Base-by-base conservation (phyloP, 1,284 basidiomycete species). In the Gymnopus androsaceus region DNA sequence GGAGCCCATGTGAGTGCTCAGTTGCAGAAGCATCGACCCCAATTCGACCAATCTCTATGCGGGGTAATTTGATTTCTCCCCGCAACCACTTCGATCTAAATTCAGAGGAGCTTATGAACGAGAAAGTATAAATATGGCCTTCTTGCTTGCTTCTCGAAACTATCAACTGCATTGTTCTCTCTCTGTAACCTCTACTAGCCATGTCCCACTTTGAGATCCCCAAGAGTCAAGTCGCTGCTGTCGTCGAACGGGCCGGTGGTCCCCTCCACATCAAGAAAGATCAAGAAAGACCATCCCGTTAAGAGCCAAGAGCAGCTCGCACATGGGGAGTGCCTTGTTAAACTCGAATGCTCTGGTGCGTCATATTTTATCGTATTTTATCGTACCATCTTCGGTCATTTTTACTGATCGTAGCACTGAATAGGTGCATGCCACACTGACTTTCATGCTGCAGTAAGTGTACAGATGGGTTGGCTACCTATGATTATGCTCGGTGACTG, bases 311-410 rank as follows among this genome's bases (percentile, higher is more conserved):
- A 77, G 19, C 79, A 91, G 14, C 89, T 95, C 70, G 75, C 78
- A 23, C 87, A 88, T 1, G 91, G 90, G 55, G 86, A 95, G 72
- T 92, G 88, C 64, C 84, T 95, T 61, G 81, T 95, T 70, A 85
- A 88, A 69, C 78, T 95, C 69, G 75, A 80, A 44, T 87, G 84
- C 75, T 85, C 87, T 14, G 91, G 90, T 52, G 77, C 81, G 27
- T 52, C n/a, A 49, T 12, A 17, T 38, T 19, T 37, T 27, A 31
- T n/a, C n/a, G n/a, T n/a, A n/a, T n/a, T n/a, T n/a, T n/a, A n/a
- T n/a, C n/a, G n/a, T n/a, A n/a, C n/a, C n/a, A n/a, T n/a, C n/a
- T n/a, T n/a, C n/a, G n/a, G n/a, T n/a, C n/a, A n/a, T n/a, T n/a
- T n/a, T n/a, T n/a, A n/a, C n/a, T n/a, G n/a, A n/a, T n/a, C n/a